Percentiles rank a stretch among this genome's conserved stretches.
These are phyloP conservation scores for Penstemon davidsonii DNA, from an alignment of 257 asterid species.

Conservation along the genomic window DNA sequence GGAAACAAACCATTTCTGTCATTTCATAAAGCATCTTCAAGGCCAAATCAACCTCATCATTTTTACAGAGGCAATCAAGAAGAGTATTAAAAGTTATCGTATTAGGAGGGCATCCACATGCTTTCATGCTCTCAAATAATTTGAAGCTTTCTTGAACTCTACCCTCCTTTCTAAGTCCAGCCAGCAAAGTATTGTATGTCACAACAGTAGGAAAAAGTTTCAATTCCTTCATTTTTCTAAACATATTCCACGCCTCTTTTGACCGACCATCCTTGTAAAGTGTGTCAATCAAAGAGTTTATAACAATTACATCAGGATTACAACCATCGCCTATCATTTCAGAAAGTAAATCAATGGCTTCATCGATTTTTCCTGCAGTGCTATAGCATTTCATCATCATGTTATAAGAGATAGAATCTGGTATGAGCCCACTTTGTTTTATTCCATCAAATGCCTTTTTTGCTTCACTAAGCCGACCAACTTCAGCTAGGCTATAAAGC, in stretches of 20 bases:
- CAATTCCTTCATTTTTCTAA: conserved; percentile 70
- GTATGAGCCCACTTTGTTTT: conserved; percentile 65
- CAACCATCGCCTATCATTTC: conserved; percentile 76
- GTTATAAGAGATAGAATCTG: conserved; percentile 90
- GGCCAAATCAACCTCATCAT: conserved; percentile 70
- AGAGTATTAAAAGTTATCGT: conserved; percentile 82
- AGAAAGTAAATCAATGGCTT: conserved; percentile 63
- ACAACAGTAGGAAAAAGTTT: conserved; percentile 83
- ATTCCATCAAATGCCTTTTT: conserved; percentile 67
- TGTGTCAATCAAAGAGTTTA: conserved; percentile 82
- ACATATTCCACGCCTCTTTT: conserved; percentile 81
- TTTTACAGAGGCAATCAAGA: conserved; percentile 85
- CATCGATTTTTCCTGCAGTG: conserved; percentile 69
- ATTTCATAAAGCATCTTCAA: conserved; percentile 63
- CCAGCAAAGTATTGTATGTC: conserved; percentile 87
- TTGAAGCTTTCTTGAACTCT: conserved; percentile 61
- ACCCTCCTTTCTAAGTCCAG: conserved; percentile 90
- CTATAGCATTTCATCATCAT: conserved; percentile 95
- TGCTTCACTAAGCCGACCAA: conserved; percentile 81
- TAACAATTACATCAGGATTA: conserved; percentile 69
- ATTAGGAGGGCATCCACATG: conserved; percentile 70
- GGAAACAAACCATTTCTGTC: conserved; percentile 64
- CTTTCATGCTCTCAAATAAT: conserved; percentile 69
- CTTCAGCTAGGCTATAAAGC: conserved; percentile 69
- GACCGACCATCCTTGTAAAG: conserved; percentile 82